Percentiles rank a stretch among this genome's conserved stretches.
Evolutionary conservation across 169 alveolate genomes (phyloP).

Genomic region (Plasmodium vivax): DNA sequence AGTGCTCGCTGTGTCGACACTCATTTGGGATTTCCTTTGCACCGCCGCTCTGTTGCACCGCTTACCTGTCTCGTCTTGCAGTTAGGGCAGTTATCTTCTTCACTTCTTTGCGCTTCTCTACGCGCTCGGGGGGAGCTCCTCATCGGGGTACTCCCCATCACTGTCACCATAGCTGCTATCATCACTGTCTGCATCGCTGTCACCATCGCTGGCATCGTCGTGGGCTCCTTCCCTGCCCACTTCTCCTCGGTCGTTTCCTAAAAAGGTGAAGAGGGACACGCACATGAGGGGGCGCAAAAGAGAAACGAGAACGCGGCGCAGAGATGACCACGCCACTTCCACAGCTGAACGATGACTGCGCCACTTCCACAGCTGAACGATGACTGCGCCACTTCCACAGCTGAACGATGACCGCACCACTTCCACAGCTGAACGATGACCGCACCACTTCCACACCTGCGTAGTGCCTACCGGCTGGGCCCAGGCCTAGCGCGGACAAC

Average conservation of each 20-base stretch:
- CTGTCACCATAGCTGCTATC: background rate
- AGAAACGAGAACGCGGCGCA: background rate
- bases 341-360: background rate
- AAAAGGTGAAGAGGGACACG: background rate
- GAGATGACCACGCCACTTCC: no score
- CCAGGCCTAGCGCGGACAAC: constrained; percentile 13
- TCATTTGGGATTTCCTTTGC: no score
- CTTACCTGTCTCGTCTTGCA: background rate
- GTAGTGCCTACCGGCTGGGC: background rate
- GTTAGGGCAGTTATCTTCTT: background rate
- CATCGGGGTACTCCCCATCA: background rate
- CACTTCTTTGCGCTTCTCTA: background rate
- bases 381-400: background rate
- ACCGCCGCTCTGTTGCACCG: background rate
- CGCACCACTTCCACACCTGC: background rate
- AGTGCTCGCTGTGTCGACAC: no score
- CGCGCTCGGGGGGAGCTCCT: background rate
- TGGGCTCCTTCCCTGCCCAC: background rate
- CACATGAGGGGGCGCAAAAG: background rate
- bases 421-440: background rate
- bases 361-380: background rate
- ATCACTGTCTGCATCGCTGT: background rate
- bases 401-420: background rate
- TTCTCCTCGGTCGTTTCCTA: background rate
- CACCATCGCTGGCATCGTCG: background rate